Conservation (phyloP, 257 asterid species). For the Solanum tarapatanum region DNA sequence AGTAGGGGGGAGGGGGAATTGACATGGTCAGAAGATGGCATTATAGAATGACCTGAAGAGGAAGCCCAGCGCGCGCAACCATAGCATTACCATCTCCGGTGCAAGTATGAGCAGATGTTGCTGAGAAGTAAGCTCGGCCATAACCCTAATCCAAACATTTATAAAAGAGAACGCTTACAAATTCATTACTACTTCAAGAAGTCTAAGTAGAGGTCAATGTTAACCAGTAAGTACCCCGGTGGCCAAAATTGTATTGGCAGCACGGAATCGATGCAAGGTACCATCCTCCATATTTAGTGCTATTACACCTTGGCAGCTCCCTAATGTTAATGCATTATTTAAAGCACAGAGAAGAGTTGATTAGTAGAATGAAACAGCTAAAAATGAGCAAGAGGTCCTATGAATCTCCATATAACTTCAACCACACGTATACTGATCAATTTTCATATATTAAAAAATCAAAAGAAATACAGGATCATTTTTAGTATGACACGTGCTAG, state of each 20-base stretch:
- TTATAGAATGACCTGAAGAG: slow-evolving; percentile 57
- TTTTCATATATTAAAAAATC: not conserved
- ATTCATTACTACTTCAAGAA: not conserved
- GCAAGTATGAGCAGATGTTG: slow-evolving; percentile 99
- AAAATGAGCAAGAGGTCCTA: not conserved
- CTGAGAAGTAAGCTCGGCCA: slow-evolving; percentile 93
- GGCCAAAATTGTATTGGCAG: slow-evolving; percentile 86
- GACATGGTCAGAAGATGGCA: not conserved
- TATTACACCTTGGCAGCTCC: slow-evolving; percentile 72
- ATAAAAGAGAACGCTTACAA: not conserved
- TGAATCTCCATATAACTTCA: not conserved
- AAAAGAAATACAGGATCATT: not conserved
- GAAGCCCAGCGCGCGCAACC: slow-evolving; percentile 98
- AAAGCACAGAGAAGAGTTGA: not conserved
- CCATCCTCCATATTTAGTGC: slow-evolving; percentile 98
- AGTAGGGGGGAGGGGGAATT: not conserved
- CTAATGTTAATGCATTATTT: slow-evolving; percentile 10
- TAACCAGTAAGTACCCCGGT: slow-evolving; percentile 59
- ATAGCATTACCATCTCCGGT: slow-evolving; percentile 99
- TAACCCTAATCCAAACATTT: slow-evolving; percentile 50
- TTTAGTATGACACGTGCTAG: not conserved
- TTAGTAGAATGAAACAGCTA: not conserved
- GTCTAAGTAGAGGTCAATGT: not conserved
- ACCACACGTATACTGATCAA: not conserved
- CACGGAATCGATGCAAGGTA: slow-evolving; percentile 81